Evolutionary conservation across 805 yeast genomes (phyloP), one percentile per base, ranked within the genome.

Genomic region (Wickerhamiella vanderwaltii): DNA sequence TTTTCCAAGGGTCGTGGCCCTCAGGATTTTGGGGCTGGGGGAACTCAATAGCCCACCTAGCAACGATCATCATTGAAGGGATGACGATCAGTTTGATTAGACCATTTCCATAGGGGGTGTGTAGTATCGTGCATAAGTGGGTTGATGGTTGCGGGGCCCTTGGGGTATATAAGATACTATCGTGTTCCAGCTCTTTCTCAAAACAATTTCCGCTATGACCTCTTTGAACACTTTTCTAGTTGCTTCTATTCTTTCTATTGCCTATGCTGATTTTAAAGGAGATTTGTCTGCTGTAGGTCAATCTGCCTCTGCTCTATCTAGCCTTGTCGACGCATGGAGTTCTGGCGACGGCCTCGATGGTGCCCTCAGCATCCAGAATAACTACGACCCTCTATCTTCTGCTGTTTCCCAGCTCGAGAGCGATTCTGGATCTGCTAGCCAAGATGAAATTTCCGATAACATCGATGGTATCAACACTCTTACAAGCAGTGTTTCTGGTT

Each of bases 221-320:
- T 23, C 26, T 23, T 26, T 29, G 20, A 37, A 28, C 40, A 20
- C 40, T 20, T 11, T 25, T 17, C n/a, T 38, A 20, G 11, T 20
- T 47, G 43, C 50, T 13, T 45, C 45, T 22, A 36, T 26, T 9
- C 28, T 37, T 18, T 33, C 40, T 19, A 12, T 41, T 9, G 41
- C 29, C 33, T n/a, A 32, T 18, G 45, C 45, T 31, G 41, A 38
- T 24, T 16, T 43, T 16, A 16, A 12, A 20, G 42, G 22, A 31
- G 34, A 31, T 25, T 13, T 29, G 15, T 11, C 22, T n/a, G 29
- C 39, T 16, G 45, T 37, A n/a, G 68, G 63, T 1, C 77, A 69
- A 13, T 68, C 73, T 54, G 84, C 95, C 48, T 68, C 32, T 26
- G 5, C 5, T 9, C 43, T 40, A 17, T 18, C 34, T 13, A 9